Evolutionary conservation across 2,329 filamentous ascomycete genomes (phyloP).

Genomic region (Colletotrichum chlorophyti): DNA sequence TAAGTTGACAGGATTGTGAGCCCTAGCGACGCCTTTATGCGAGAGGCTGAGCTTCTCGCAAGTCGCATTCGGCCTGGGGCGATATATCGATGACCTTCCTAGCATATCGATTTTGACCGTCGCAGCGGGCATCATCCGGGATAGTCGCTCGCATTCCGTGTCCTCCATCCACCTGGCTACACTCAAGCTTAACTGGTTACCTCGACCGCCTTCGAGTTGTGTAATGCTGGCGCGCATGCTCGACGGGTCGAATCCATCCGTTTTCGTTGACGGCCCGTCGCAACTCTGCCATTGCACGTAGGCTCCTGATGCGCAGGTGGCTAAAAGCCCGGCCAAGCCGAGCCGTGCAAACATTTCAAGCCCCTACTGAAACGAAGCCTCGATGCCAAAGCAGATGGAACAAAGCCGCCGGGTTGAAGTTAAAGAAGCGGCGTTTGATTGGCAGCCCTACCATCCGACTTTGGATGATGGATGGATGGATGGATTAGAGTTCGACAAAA

Average conservation of each 20-base stretch:
- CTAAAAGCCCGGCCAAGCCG: slow-evolving; percentile 8
- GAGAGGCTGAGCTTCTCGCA: background rate
- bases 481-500: background rate
- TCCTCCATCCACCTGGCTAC: slow-evolving; percentile 15
- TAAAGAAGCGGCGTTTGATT: background rate
- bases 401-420: background rate
- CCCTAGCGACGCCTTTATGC: background rate
- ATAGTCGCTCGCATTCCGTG: slow-evolving; percentile 7
- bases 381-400: background rate
- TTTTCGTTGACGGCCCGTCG: slow-evolving; percentile 4
- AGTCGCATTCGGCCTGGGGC: background rate
- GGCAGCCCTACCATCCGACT: background rate
- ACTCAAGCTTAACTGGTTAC: background rate
- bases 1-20: background rate
- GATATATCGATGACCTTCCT: slow-evolving; percentile 10
- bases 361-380: background rate
- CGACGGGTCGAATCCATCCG: background rate
- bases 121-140: slow-evolving; percentile 1
- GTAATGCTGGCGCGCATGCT: background rate
- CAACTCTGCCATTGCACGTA: slow-evolving; percentile 31
- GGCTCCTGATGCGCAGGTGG: slow-evolving; percentile 20
- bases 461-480: background rate
- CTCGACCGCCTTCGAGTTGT: background rate
- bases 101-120: slow-evolving; percentile 13
- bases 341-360: background rate